phyloP scores from a whole-genome alignment of 2,329 filamentous ascomycete genomes.

The Phoma sp. region DNA sequence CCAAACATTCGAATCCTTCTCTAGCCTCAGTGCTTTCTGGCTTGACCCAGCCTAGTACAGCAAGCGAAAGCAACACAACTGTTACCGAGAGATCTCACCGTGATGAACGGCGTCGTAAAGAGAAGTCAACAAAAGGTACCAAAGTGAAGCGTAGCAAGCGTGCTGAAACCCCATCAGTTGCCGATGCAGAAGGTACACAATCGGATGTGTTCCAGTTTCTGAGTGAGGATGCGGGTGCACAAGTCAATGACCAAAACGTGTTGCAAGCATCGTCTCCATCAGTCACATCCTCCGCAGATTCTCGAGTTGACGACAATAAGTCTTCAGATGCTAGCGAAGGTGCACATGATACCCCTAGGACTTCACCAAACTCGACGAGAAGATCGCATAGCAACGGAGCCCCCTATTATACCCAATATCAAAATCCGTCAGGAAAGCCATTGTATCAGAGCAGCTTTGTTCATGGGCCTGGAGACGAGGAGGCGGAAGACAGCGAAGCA shows the following conservation, averaged over 20 bases:
- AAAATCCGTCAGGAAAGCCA: constrained; percentile 35
- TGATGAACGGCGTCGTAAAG: constrained; percentile 35
- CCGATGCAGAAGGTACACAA: constrained; percentile 28
- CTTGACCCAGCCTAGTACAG: constrained; percentile 52
- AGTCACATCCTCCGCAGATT: constrained; percentile 27
- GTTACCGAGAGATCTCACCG: constrained; percentile 55
- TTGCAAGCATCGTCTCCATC: constrained; percentile 32
- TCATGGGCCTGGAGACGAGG: constrained; percentile 30
- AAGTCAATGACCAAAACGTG: constrained; percentile 18
- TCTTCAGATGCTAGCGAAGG: constrained; percentile 38
- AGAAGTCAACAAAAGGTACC: constrained; percentile 24
- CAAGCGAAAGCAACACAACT: constrained; percentile 56
- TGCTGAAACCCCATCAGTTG: constrained; percentile 18
- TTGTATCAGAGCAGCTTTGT: constrained; percentile 45
- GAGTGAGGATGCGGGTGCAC: constrained; percentile 18
- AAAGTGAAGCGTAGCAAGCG: constrained; percentile 22
- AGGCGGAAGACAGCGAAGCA: constrained; percentile 29
- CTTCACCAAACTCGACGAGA: constrained; percentile 39
- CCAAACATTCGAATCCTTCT: constrained; percentile 50
- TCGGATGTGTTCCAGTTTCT: constrained; percentile 43
- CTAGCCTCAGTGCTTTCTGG: constrained; percentile 53
- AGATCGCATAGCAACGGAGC: constrained; percentile 19
- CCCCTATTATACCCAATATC: constrained; percentile 20
- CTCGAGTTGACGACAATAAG: constrained; percentile 23
- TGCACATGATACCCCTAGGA: constrained; percentile 35